Conservation (phyloP, 2,329 filamentous ascomycete genomes). For the Alternaria brassicicola region DNA sequence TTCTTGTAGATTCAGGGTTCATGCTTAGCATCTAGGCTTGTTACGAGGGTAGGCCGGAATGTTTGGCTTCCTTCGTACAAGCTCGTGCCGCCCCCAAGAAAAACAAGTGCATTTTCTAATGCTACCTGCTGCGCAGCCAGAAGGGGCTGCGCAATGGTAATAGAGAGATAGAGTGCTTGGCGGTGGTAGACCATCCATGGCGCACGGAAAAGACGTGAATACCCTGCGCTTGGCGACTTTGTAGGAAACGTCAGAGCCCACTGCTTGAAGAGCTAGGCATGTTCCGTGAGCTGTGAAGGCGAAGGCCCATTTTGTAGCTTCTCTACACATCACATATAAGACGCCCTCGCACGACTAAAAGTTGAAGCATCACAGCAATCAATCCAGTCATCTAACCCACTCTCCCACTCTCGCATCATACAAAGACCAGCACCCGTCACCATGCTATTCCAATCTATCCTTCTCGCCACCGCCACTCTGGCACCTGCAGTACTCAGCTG, state of each 20-base stretch:
- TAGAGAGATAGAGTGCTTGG: neutral
- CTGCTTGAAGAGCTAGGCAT: neutral
- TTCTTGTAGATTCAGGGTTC: neutral
- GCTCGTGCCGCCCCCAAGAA: neutral
- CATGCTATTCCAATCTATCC: conserved; percentile 22
- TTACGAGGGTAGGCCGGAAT: neutral
- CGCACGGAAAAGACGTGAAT: neutral
- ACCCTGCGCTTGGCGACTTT: neutral
- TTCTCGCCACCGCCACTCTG: conserved; percentile 8
- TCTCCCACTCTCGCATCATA: neutral
- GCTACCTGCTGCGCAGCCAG: neutral
- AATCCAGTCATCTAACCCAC: neutral
- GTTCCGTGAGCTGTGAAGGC: neutral
- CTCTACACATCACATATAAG: neutral
- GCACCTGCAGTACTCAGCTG: conserved; percentile 14
- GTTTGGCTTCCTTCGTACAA: neutral
- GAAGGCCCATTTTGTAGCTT: neutral
- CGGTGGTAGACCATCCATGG: neutral
- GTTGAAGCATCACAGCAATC: neutral
- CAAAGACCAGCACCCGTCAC: neutral
- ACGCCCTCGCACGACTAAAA: neutral
- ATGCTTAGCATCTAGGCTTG: neutral
- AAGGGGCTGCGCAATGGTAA: neutral
- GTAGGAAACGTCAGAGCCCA: neutral
- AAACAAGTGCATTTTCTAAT: neutral